Conservation (phyloP, 768 basidiomycete genomes). For the Boletus speciosus region DNA sequence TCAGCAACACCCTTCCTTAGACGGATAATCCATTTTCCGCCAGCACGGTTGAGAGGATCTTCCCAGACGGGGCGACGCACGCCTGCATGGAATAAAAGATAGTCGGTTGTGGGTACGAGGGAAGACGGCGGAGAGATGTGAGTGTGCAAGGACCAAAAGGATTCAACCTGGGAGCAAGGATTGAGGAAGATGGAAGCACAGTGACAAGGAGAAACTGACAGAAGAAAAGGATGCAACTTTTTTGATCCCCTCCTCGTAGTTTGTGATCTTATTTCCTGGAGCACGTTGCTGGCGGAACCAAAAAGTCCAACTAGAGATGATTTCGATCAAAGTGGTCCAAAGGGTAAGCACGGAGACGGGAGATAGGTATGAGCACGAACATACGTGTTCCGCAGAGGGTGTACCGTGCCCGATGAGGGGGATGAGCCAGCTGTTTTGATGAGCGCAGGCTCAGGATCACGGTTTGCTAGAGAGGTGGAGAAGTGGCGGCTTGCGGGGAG, state of each 20-base stretch:
- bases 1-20: constrained; percentile 88
- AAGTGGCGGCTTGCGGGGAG: constrained; percentile 69
- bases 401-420: constrained; percentile 41
- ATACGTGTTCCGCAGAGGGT: constrained; percentile 86
- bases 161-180: constrained; percentile 66
- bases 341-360: constrained; percentile 13
- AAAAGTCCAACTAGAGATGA: constrained; percentile 71
- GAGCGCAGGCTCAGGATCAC: constrained; percentile 31
- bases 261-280: constrained; percentile 84
- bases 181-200: constrained; percentile 5
- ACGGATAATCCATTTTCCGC: constrained; percentile 95
- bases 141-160: constrained; percentile 93
- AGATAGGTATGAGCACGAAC: constrained; percentile 39
- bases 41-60: constrained; percentile 80
- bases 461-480: constrained; percentile 54
- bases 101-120: constrained; percentile 87
- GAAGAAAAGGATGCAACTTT: constrained; percentile 88
- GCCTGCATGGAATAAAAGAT: constrained; percentile 84
- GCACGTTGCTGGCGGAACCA: constrained; percentile 91
- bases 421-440: constrained; percentile 36
- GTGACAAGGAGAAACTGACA: constrained; percentile 39
- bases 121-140: constrained; percentile 84
- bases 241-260: constrained; percentile 94
- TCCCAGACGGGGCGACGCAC: constrained; percentile 94
- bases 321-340: constrained; percentile 12